These are phyloP conservation scores for Dactylellina sp. DNA, from an alignment of 2,329 filamentous ascomycete genomes.

Conservation along the genomic window DNA sequence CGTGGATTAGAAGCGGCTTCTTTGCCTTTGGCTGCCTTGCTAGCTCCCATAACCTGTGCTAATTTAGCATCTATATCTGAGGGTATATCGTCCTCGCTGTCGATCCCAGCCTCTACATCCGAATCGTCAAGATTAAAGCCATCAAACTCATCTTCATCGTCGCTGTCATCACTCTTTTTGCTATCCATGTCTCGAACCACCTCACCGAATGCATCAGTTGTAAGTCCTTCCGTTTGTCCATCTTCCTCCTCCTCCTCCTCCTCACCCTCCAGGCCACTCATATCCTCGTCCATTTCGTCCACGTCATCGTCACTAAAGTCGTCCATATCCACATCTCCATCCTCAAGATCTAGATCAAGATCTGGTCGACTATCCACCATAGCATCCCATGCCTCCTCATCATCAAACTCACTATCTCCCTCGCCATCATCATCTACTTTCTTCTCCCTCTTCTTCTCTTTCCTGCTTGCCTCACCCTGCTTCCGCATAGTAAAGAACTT, in stretches of 20 bases:
- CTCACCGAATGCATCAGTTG: conserved; percentile 64
- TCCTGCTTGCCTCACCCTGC: conserved; percentile 69
- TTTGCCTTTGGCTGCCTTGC: conserved; percentile 60
- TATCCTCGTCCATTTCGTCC: conserved; percentile 66
- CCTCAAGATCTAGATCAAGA: conserved; percentile 70
- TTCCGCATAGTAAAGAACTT: conserved; percentile 80
- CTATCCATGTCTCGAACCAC: conserved; percentile 68
- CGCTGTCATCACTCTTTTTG: conserved; percentile 65
- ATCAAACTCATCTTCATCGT: conserved; percentile 66
- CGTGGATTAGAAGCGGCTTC: conserved; percentile 57
- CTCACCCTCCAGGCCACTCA: conserved; percentile 63
- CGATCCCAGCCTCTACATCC: conserved; percentile 64
- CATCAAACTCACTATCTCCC: conserved; percentile 64
- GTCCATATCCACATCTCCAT: conserved; percentile 67
- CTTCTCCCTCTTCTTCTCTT: conserved; percentile 70
- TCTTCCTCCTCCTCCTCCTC: conserved; percentile 64
- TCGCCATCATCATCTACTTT: conserved; percentile 66
- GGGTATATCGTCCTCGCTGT: conserved; percentile 57
- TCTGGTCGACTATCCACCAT: conserved; percentile 84
- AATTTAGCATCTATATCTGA: conserved; percentile 60
- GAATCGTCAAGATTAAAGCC: conserved; percentile 64
- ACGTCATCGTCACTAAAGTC: conserved; percentile 68
- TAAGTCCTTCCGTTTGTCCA: conserved; percentile 44
- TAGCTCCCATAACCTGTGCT: conserved; percentile 58
- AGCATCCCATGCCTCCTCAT: conserved; percentile 85